Percentiles rank a stretch among this genome's conserved stretches.
These are phyloP conservation scores for Scytalidium sp. DNA, from an alignment of 2,329 filamentous ascomycete species.

Conservation along the genomic window DNA sequence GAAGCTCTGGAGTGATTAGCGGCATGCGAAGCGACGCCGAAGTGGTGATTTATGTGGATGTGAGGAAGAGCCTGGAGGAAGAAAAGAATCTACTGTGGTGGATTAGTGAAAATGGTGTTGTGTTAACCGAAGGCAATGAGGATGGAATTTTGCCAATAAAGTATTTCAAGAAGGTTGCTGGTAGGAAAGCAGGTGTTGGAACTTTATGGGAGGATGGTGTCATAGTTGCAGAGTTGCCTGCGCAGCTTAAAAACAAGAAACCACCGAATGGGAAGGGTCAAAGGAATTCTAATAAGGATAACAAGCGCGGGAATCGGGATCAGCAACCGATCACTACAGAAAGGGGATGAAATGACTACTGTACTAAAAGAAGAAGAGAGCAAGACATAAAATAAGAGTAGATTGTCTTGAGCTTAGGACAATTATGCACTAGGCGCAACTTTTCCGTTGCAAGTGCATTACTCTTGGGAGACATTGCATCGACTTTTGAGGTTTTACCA, in stretches of 20 bases:
- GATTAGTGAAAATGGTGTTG: constrained; percentile 74
- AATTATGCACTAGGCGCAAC: background rate
- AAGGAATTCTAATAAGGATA: constrained; percentile 30
- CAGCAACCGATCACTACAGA: background rate
- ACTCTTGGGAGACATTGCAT: too few species aligned
- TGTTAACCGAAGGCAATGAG: constrained; percentile 60
- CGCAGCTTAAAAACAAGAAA: constrained; percentile 51
- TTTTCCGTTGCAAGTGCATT: too few species aligned
- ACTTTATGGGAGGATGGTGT: constrained; percentile 70
- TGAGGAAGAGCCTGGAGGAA: constrained; percentile 61
- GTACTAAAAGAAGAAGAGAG: background rate
- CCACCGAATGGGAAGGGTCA: constrained; percentile 36
- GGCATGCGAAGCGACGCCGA: constrained; percentile 80
- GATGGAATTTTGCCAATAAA: constrained; percentile 60
- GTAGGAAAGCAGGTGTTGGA: constrained; percentile 55
- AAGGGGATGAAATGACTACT: background rate
- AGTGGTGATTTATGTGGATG: constrained; percentile 73
- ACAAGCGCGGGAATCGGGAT: constrained; percentile 19
- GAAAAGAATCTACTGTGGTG: constrained; percentile 66
- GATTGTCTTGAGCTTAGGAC: background rate
- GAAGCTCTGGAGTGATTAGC: constrained; percentile 55
- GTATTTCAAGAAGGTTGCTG: constrained; percentile 71
- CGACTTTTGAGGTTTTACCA: too few species aligned
- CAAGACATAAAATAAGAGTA: background rate
- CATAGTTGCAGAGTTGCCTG: constrained; percentile 64